Evolutionary conservation across 192 early-diverging fungal genomes (phyloP).

Genomic region (Gryganskiella cystojenkinii): DNA sequence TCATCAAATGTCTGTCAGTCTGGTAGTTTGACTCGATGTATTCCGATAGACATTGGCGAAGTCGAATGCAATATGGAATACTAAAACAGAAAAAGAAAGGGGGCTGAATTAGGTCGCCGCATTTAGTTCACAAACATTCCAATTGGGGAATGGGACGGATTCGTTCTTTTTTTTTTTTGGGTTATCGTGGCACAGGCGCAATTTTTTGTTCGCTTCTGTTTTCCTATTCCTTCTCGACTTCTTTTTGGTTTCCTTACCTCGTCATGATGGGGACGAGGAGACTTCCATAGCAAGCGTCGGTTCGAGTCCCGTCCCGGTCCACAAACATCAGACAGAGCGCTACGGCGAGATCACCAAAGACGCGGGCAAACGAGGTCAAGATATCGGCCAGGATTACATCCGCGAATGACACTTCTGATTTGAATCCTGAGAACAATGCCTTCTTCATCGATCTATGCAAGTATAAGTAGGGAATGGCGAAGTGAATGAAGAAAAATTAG

Average conservation of each 20-base stretch:
- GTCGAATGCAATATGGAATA: conserved; percentile 80
- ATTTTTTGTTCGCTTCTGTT: neutral
- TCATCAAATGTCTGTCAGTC: conserved; percentile 80
- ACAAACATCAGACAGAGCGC: conserved; percentile 72
- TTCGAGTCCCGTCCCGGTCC: conserved; percentile 28
- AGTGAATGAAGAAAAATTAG: neutral
- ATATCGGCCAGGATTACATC: conserved; percentile 97
- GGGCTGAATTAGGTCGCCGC: neutral
- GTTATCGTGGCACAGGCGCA: too few relatives aligned
- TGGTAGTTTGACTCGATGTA: conserved; percentile 66
- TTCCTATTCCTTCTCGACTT: neutral
- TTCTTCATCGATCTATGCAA: conserved; percentile 59
- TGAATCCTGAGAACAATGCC: conserved; percentile 60
- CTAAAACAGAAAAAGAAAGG: conserved; percentile 50
- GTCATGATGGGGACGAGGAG: conserved; percentile 71
- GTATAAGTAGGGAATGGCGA: neutral
- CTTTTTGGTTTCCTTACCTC: conserved; percentile 59
- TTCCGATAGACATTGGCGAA: conserved; percentile 84
- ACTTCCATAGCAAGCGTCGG: conserved; percentile 59
- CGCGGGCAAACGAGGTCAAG: conserved; percentile 91
- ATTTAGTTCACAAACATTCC: conserved; percentile 1
- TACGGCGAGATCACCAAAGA: conserved; percentile 85
- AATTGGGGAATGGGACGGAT: neutral
- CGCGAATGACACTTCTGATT: conserved; percentile 66
- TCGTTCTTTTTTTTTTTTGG: neutral